phyloP scores from a whole-genome alignment of 495 filamentous ascomycete species.

The Hypoxylon perforatum region DNA sequence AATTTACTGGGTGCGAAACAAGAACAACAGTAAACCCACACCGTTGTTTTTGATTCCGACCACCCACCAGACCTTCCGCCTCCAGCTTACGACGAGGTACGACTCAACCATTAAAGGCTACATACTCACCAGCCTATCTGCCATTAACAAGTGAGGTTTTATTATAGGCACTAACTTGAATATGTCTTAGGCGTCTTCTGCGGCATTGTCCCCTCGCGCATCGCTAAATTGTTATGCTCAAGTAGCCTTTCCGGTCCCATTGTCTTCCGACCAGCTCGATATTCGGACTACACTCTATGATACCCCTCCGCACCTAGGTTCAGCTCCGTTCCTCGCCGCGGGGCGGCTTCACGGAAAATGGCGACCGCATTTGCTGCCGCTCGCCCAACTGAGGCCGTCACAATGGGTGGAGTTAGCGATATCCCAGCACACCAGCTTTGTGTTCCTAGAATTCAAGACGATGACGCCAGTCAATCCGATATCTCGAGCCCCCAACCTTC shows the following conservation, averaged over 20 bases:
- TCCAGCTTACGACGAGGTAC: slow-evolving; percentile 29
- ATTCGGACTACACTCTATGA: slow-evolving; percentile 51
- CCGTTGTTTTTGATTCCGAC: slow-evolving; percentile 19
- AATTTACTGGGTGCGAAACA: slow-evolving; percentile 19
- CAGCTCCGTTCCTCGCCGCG: slow-evolving; percentile 56
- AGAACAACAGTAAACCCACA: slow-evolving; percentile 12
- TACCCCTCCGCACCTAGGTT: slow-evolving; percentile 48
- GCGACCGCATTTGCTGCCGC: slow-evolving; percentile 53
- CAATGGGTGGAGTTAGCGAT: slow-evolving; percentile 44
- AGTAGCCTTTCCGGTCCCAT: slow-evolving; percentile 24
- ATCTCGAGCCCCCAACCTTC: slow-evolving; percentile 44
- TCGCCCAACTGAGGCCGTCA: slow-evolving; percentile 47
- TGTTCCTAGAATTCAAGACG: slow-evolving; percentile 33
- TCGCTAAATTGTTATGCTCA: slow-evolving; percentile 35
- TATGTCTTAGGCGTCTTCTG: slow-evolving; percentile 16
- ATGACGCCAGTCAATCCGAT: slow-evolving; percentile 25
- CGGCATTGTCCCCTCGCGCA: slow-evolving; percentile 16
- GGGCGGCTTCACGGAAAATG: slow-evolving; percentile 61
- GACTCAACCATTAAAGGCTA: slow-evolving; percentile 4
- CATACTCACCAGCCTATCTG: neutral
- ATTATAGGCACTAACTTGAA: slow-evolving; percentile 15
- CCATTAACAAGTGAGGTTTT: neutral
- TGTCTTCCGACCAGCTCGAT: slow-evolving; percentile 16
- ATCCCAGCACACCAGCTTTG: slow-evolving; percentile 36
- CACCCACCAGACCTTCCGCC: slow-evolving; percentile 16